A percentile compares a stretch with the other conserved stretches of the same genome.
These are phyloP conservation scores for Oryza nivara DNA, from an alignment of 176 grass and related monocot species.

Conservation along the genomic window DNA sequence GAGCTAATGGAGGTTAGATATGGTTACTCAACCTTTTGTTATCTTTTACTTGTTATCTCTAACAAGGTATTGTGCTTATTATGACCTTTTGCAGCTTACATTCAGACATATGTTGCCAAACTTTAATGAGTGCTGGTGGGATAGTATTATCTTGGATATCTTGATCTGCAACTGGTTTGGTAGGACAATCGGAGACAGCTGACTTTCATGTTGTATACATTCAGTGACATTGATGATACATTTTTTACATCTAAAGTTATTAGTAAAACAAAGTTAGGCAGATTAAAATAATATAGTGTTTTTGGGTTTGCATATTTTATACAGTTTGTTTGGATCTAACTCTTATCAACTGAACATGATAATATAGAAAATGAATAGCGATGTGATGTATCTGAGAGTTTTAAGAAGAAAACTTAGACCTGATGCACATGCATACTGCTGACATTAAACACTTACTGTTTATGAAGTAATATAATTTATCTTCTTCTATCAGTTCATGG, in stretches of 20 bases:
- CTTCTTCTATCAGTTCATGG: conserved; percentile 1
- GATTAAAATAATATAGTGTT: background rate
- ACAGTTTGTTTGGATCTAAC: conserved; percentile 29
- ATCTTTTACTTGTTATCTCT: conserved; percentile 21
- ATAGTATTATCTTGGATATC: conserved; percentile 97
- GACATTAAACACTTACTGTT: conserved; percentile 8
- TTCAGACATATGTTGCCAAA: conserved; percentile 99
- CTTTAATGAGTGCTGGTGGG: conserved; percentile 99
- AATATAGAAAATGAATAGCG: conserved; percentile 29
- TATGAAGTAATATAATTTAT: conserved; percentile 16
- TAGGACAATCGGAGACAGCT: conserved; percentile 47
- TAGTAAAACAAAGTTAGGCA: background rate
- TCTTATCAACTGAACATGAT: conserved; percentile 27
- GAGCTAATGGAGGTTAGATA: conserved; percentile 95
- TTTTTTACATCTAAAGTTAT: conserved; percentile 10
- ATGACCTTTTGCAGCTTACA: conserved; percentile 69
- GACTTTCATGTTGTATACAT: conserved; percentile 10
- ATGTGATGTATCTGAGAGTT: conserved; percentile 20
- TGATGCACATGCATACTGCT: conserved; percentile 11
- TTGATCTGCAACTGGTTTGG: conserved; percentile 99
- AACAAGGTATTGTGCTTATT: conserved; percentile 37
- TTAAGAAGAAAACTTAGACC: background rate
- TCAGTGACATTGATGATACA: conserved; percentile 19
- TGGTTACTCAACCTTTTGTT: conserved; percentile 34
- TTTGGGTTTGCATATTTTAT: conserved; percentile 31